These are phyloP conservation scores for Beauveria caledonica DNA, from an alignment of 2,329 filamentous ascomycete species.

Conservation along the genomic window DNA sequence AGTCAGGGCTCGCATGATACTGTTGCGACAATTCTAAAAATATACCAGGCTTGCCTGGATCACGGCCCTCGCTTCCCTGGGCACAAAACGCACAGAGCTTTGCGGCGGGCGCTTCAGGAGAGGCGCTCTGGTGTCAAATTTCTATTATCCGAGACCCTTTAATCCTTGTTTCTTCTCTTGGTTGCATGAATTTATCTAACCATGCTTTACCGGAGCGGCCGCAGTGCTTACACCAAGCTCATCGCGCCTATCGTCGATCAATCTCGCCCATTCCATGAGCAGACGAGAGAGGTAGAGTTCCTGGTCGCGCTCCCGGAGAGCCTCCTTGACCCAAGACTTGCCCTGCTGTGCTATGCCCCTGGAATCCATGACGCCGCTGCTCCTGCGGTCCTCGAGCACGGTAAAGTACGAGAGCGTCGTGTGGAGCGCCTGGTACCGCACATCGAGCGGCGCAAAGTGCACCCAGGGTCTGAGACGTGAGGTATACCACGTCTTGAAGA, in stretches of 20 bases:
- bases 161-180: neutral
- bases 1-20: neutral
- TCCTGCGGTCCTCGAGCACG: conserved; percentile 34
- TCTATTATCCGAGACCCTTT: neutral
- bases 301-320: conserved; percentile 63
- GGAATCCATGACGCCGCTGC: conserved; percentile 45
- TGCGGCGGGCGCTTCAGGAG: neutral
- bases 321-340: conserved; percentile 54
- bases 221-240: conserved; percentile 26
- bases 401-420: conserved; percentile 67
- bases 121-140: neutral
- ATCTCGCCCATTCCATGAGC: conserved; percentile 66
- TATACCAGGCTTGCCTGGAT: neutral
- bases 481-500: conserved; percentile 76
- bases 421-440: conserved; percentile 65
- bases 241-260: conserved; percentile 55
- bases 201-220: neutral
- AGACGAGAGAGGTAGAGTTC: conserved; percentile 74
- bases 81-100: neutral
- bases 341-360: conserved; percentile 60
- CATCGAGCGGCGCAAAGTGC: conserved; percentile 72
- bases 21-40: conserved; percentile 7
- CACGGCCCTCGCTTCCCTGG: neutral
- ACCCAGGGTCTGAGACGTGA: conserved; percentile 66
- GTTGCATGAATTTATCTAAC: neutral